Base-by-base conservation (phyloP, 495 filamentous ascomycete genomes). In the Thermochaetoides thermophila region DNA sequence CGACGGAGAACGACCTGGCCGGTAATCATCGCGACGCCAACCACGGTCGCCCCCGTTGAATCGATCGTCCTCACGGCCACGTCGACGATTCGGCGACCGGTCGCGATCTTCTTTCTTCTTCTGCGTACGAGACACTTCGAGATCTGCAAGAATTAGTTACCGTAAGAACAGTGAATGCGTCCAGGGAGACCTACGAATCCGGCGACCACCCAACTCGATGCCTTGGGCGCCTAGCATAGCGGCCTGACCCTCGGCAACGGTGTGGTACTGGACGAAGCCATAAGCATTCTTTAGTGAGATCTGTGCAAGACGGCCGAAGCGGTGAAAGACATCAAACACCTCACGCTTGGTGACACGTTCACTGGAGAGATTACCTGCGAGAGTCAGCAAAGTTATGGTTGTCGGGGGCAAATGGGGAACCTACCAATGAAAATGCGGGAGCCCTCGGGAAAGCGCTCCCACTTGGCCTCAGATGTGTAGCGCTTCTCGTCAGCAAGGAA, bases 221-320 rank as follows among this genome's bases (percentile, higher is more conserved):
- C 81, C 83, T 56, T 96, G 82, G 40, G 93, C 77, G 4, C 59
- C 59, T 16, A 79, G 66, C 37, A 95, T 66, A 10, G 86, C 84
- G 17, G 64, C 60, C 38, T 71, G 62, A 42, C 84, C 89, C 43
- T 84, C 76, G 9, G 59, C 60, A 3, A 73, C 59, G 22, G 84
- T 82, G 34, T 92, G 66, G 40, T 87, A 97, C 50, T 97, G 89
- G 25, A 95, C 84, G 47, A 97, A 97, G 3, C 89, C 89, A 58
- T 93, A 97, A 2, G 85, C 85, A 52, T 86, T 83, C 49, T 96
- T 96, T 48, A 97, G 82, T 2, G 86, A 94, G 24, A 97, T 84
- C 52, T 97, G 89, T 2, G 87, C 87, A 22, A 97, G 60, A 35
- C 76, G 78, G 21, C 89, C 89, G 54, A 85, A 86, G 27, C 70